phyloP scores from a whole-genome alignment of 1,284 basidiomycete species.

The Chondrostereum purpureum region DNA sequence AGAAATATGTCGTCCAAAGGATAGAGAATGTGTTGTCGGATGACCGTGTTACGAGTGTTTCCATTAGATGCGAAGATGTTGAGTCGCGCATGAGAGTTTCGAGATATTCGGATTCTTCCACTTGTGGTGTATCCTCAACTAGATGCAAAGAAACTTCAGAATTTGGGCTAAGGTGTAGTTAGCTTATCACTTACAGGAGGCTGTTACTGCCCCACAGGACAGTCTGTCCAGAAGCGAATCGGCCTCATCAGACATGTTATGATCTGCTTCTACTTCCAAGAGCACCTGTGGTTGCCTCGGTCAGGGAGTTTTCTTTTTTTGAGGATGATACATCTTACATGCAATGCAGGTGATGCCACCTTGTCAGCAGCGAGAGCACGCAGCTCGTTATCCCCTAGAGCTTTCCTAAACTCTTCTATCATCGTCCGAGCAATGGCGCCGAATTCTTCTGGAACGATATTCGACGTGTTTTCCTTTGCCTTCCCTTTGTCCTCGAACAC shows the following conservation, averaged over 20 bases:
- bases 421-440: conserved; percentile 42
- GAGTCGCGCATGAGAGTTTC: conserved; percentile 75
- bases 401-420: conserved; percentile 45
- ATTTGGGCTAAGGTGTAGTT: conserved; percentile 1
- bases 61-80: conserved; percentile 83
- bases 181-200: conserved; percentile 42
- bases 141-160: conserved; percentile 12
- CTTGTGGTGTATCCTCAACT: conserved; percentile 30
- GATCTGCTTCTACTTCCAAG: conserved; percentile 71
- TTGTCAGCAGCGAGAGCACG: conserved; percentile 76
- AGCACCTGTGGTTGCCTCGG: conserved; percentile 54
- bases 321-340: conserved; percentile 39
- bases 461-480: conserved; percentile 22
- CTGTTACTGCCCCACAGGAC: conserved; percentile 73
- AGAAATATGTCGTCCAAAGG: conserved; percentile 77
- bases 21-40: conserved; percentile 57
- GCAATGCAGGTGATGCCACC: conserved; percentile 76
- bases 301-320: background rate
- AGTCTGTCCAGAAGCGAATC: conserved; percentile 80
- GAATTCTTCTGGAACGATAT: conserved; percentile 44
- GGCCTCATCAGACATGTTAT: conserved; percentile 47
- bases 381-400: conserved; percentile 68
- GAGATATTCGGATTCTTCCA: conserved; percentile 67
- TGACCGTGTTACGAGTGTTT: conserved; percentile 63
- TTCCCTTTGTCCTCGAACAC: conserved; percentile 50